Evolutionary conservation across 352 stramenopile genomes (phyloP).

Genomic region (Pythium coloratum): DNA sequence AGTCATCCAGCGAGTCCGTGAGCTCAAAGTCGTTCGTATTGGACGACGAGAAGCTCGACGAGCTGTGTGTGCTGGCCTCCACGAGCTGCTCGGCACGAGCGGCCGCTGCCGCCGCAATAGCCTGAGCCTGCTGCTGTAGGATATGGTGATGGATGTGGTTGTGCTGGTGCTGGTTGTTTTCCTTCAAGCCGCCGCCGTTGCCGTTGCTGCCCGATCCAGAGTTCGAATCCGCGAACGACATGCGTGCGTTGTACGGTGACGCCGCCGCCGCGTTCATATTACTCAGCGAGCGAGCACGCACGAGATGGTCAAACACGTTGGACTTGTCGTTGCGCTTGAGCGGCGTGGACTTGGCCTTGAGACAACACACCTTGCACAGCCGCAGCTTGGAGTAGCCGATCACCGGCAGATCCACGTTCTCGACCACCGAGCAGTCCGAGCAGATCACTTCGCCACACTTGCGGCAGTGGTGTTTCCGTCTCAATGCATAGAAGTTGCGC

Average conservation of each 20-base stretch:
- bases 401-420: conserved; percentile 68
- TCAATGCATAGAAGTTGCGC: conserved; percentile 72
- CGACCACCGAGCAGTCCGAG: conserved; percentile 75
- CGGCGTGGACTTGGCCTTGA: conserved; percentile 70
- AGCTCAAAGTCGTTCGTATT: conserved; percentile 33
- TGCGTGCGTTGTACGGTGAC: conserved; percentile 38
- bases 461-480: conserved; percentile 81
- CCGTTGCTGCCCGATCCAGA: conserved; percentile 22
- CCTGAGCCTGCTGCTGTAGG: conserved; percentile 5
- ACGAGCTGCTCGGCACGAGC: conserved; percentile 15
- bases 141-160: conserved; percentile 6
- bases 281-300: conserved; percentile 54
- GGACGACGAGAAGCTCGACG: conserved; percentile 32
- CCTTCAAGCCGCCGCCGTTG: conserved; percentile 2
- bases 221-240: conserved; percentile 48
- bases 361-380: conserved; percentile 80
- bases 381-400: conserved; percentile 78
- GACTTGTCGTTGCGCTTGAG: conserved; percentile 53
- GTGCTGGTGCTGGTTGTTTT: conserved; percentile 7
- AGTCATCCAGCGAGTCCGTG: conserved; percentile 26
- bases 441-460: conserved; percentile 81
- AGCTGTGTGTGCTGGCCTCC: conserved; percentile 22
- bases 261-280: conserved; percentile 34
- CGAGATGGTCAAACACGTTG: conserved; percentile 69
- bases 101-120: conserved; percentile 7